Evolutionary conservation across 306 rosid genomes (phyloP), one percentile per base, ranked within the genome.

Genomic region (Pterocarpus macrocarpus): DNA sequence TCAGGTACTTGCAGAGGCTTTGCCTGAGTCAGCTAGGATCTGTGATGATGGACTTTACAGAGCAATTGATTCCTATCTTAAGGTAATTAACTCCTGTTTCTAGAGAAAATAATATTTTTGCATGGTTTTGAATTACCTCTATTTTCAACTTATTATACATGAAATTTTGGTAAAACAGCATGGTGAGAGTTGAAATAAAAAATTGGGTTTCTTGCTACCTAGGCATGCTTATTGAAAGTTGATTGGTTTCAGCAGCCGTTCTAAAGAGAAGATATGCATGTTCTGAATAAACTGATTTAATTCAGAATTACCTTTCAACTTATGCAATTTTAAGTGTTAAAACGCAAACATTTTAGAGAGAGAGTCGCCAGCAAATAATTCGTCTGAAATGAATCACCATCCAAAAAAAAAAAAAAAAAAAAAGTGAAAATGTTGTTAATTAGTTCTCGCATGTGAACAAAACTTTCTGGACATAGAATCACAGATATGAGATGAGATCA

Each of bases 31-130:
- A 58, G 98, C 99, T 69, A 85, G 99, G 85, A 92, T 93, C 78
- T 93, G 97, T 8, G 99, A 96, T 75, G 99, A 96, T 82, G 99
- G 99, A 80, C 98, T 93, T 71, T 96, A 96, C 79, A 89, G 99
- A 85, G 99, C 99, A 9, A 84, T 96, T 47, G 99, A 96, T 85
- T 96, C 97, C 64, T 96, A 96, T 82, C 97, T 96, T 7, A 96
- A 93, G 97, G 99, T 93, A 87, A 84, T 16, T 55, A 64, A 32
- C 59, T 61, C 71, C 28, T 53, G 32, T 44, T 68, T 83, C 32
- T 15, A 12, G 5, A 55, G 34, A 76, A 50, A 30, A 5, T 65
- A 41, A 59, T 39, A 8, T 5, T 43, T 28, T 22, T 62, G 1
- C 7, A 52, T 52, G 41, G 41, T 61, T 62, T 68, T 65, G 16